phyloP scores from a whole-genome alignment of 2,329 filamentous ascomycete species.

The Pseudonectria buxi region DNA sequence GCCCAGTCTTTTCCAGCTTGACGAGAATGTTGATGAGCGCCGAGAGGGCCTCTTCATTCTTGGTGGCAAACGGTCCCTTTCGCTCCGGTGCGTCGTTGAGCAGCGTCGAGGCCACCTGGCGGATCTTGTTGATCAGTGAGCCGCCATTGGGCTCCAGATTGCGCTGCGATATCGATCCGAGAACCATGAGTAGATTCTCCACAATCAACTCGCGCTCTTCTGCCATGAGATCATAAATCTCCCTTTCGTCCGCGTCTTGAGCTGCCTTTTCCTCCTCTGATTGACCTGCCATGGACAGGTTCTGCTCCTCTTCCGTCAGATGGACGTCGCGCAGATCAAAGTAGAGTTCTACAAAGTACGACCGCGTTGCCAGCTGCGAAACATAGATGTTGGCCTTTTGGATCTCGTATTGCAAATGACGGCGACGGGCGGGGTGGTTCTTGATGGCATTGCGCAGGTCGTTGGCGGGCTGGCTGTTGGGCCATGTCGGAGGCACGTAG shows the following conservation, averaged over 20 bases:
- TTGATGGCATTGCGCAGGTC: slow-evolving; percentile 46
- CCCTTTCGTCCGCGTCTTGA: slow-evolving; percentile 35
- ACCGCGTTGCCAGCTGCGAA: slow-evolving; percentile 73
- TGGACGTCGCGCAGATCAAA: slow-evolving; percentile 68
- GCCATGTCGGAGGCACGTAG: slow-evolving; percentile 47
- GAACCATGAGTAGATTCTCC: slow-evolving; percentile 66
- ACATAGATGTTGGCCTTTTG: slow-evolving; percentile 88
- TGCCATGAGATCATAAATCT: slow-evolving; percentile 58
- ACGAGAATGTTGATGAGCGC: slow-evolving; percentile 69
- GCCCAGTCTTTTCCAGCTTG: slow-evolving; percentile 61
- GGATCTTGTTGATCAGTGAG: slow-evolving; percentile 74
- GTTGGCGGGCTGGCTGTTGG: slow-evolving; percentile 37
- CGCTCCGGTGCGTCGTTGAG: slow-evolving; percentile 51
- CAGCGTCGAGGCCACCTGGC: slow-evolving; percentile 74
- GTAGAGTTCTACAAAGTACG: slow-evolving; percentile 81
- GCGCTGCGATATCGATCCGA: slow-evolving; percentile 72
- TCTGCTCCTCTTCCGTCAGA: slow-evolving; percentile 37
- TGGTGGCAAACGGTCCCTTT: slow-evolving; percentile 43
- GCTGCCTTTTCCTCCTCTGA: slow-evolving; percentile 31
- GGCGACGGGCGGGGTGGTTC: slow-evolving; percentile 42
- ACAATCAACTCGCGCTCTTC: slow-evolving; percentile 76
- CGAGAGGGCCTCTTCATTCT: slow-evolving; percentile 63
- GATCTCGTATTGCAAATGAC: slow-evolving; percentile 72
- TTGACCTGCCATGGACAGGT: slow-evolving; percentile 29
- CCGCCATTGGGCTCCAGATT: slow-evolving; percentile 70